phyloP scores from a whole-genome alignment of 2,329 filamentous ascomycete genomes.

The Fragosphaeria purpurea region DNA sequence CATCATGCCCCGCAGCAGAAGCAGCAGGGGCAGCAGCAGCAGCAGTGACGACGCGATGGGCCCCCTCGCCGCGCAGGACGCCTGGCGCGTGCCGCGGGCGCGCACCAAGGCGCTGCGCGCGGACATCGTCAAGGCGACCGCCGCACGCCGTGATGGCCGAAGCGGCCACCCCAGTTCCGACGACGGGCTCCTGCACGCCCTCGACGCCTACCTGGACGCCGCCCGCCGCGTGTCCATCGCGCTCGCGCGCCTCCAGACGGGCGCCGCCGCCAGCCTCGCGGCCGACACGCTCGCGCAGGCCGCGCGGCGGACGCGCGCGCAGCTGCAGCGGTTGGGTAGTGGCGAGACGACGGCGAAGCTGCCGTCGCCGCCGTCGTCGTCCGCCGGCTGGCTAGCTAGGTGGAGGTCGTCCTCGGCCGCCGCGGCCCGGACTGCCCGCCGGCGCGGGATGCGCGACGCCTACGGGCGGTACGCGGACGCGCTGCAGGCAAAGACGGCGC shows the following conservation, averaged over 20 bases:
- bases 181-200: constrained; percentile 66
- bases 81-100: constrained; percentile 8
- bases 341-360: too few species aligned
- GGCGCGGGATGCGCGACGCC: constrained; percentile 54
- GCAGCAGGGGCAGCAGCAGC: background rate
- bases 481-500: constrained; percentile 58
- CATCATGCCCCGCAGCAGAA: too few species aligned
- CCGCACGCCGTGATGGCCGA: too few species aligned
- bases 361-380: too few species aligned
- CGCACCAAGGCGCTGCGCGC: constrained; percentile 6
- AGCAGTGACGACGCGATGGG: background rate
- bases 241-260: constrained; percentile 5
- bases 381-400: constrained; percentile 26
- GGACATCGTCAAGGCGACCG: too few species aligned
- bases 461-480: constrained; percentile 64
- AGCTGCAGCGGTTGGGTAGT: constrained; percentile 8
- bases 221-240: constrained; percentile 27
- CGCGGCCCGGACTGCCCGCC: background rate
- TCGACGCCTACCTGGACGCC: constrained; percentile 64
- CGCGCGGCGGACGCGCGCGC: constrained; percentile 5
- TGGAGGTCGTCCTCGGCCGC: constrained; percentile 35
- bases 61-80: constrained; percentile 1
- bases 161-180: too few species aligned
- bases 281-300: constrained; percentile 7
- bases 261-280: background rate